Conservation (phyloP, 1,139 yeast species). For the Meyerozyma guilliermondii region DNA sequence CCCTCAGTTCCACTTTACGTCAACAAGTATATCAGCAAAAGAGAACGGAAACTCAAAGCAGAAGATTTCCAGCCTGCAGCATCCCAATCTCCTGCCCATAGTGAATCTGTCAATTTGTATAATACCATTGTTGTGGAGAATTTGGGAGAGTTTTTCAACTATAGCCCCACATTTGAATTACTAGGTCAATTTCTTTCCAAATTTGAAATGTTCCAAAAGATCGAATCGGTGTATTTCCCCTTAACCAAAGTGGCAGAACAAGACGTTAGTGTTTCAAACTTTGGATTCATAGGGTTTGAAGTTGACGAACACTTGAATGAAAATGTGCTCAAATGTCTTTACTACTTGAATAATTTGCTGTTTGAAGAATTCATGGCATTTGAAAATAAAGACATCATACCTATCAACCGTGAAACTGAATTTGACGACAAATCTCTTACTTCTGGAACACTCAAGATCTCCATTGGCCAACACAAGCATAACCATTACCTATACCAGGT, state of each 20-base stretch:
- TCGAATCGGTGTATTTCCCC: constrained; percentile 46
- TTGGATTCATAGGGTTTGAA: constrained; percentile 29
- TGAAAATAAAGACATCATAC: constrained; percentile 7
- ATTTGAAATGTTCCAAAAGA: constrained; percentile 32
- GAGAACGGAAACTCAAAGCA: constrained; percentile 23
- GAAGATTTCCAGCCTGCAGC: constrained; percentile 7
- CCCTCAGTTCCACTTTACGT: constrained; percentile 10
- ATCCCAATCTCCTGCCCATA: constrained; percentile 2
- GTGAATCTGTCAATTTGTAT: constrained; percentile 3
- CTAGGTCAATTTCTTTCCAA: constrained; percentile 23
- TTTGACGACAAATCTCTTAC: constrained; percentile 1
- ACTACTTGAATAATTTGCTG: constrained; percentile 24
- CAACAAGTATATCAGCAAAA: constrained; percentile 12
- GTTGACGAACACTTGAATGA: constrained; percentile 15
- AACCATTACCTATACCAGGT: constrained; percentile 24
- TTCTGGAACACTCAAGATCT: constrained; percentile 15
- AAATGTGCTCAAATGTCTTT: constrained; percentile 25
- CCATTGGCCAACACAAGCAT: constrained; percentile 39
- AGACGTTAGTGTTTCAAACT: constrained; percentile 11
- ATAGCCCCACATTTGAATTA: constrained; percentile 10
- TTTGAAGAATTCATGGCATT: constrained; percentile 20
- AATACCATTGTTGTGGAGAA: constrained; percentile 44
- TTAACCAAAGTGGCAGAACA: constrained; percentile 13
- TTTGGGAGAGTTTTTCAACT: constrained; percentile 25
- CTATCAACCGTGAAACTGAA: constrained; percentile 10